Conservation (phyloP, 1,284 basidiomycete genomes). For the Ganoderma lingzhi region DNA sequence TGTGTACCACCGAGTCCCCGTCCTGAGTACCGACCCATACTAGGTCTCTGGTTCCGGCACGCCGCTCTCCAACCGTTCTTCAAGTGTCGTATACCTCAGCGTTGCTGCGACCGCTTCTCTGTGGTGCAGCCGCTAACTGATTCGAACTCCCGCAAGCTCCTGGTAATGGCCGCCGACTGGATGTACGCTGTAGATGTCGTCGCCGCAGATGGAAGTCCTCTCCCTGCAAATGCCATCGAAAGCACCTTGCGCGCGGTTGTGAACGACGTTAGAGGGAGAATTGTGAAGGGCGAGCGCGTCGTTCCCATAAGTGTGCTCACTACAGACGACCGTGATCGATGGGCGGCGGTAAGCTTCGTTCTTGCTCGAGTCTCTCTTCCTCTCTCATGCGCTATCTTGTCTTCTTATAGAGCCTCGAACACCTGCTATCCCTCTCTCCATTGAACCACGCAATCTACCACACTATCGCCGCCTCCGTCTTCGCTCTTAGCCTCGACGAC, state of each 20-base stretch:
- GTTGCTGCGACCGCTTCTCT: slow-evolving; percentile 70
- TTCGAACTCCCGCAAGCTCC: slow-evolving; percentile 66
- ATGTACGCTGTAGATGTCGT: slow-evolving; percentile 84
- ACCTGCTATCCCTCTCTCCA: slow-evolving; percentile 75
- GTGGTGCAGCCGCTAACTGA: slow-evolving; percentile 49
- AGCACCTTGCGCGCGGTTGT: slow-evolving; percentile 71
- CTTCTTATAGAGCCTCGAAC: slow-evolving; percentile 68
- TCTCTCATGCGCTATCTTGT: neutral
- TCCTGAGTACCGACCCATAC: neutral
- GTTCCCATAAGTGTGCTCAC: slow-evolving; percentile 78
- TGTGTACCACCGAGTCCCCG: slow-evolving; percentile 9
- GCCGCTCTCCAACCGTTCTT: slow-evolving; percentile 77
- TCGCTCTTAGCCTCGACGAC: slow-evolving; percentile 78
- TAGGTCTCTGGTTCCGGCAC: slow-evolving; percentile 73
- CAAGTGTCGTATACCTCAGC: slow-evolving; percentile 75
- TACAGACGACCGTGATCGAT: slow-evolving; percentile 84
- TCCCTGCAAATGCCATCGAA: slow-evolving; percentile 68
- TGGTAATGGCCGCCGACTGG: slow-evolving; percentile 84
- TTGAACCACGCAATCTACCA: slow-evolving; percentile 67
- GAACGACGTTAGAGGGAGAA: slow-evolving; percentile 68
- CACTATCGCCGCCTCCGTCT: slow-evolving; percentile 77
- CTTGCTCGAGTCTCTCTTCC: neutral
- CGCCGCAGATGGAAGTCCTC: slow-evolving; percentile 44
- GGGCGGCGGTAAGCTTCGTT: slow-evolving; percentile 73
- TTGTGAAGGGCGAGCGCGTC: slow-evolving; percentile 61